Conservation (phyloP, 1,284 basidiomycete species). For the Schizopora paradoxa region DNA sequence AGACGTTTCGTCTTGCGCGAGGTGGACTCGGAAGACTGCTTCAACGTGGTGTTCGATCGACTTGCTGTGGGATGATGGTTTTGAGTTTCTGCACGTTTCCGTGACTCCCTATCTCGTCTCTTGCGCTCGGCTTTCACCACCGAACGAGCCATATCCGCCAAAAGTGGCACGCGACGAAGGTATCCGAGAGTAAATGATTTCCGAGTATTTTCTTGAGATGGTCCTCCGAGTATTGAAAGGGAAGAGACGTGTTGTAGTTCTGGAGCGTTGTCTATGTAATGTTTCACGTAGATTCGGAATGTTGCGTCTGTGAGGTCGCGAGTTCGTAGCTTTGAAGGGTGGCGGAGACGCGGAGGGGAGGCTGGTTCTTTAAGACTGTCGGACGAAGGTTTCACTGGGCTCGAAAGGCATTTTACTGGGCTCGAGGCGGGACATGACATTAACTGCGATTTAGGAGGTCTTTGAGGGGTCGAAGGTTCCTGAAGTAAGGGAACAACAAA, state of each 20-base stretch:
- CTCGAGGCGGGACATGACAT: slow-evolving; percentile 12
- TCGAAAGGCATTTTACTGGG: slow-evolving; percentile 16
- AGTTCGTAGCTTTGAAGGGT: slow-evolving; percentile 60
- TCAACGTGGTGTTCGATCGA: slow-evolving; percentile 4
- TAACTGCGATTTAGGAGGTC: not conserved
- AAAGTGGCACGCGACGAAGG: slow-evolving; percentile 66
- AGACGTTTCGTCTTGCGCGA: slow-evolving; percentile 52
- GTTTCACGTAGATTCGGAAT: slow-evolving; percentile 69
- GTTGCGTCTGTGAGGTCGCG: slow-evolving; percentile 60
- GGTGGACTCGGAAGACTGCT: slow-evolving; percentile 21
- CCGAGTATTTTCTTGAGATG: slow-evolving; percentile 13
- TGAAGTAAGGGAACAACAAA: slow-evolving; percentile 41
- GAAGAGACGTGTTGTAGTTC: slow-evolving; percentile 17
- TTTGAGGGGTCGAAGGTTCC: slow-evolving; percentile 8
- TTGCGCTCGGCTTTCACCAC: slow-evolving; percentile 55
- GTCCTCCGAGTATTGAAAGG: slow-evolving; percentile 8
- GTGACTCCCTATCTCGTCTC: slow-evolving; percentile 41
- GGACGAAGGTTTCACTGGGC: slow-evolving; percentile 10
- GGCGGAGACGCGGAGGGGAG: slow-evolving; percentile 43
- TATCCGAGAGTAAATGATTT: slow-evolving; percentile 66
- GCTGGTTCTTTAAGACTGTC: slow-evolving; percentile 30
- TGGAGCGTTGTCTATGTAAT: slow-evolving; percentile 60
- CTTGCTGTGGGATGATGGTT: not conserved
- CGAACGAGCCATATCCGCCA: slow-evolving; percentile 52
- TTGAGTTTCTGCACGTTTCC: slow-evolving; percentile 29